Evolutionary conservation across 2,329 filamentous ascomycete genomes (phyloP), one percentile per base, ranked within the genome.

Genomic region (Blastomyces gilchristii): DNA sequence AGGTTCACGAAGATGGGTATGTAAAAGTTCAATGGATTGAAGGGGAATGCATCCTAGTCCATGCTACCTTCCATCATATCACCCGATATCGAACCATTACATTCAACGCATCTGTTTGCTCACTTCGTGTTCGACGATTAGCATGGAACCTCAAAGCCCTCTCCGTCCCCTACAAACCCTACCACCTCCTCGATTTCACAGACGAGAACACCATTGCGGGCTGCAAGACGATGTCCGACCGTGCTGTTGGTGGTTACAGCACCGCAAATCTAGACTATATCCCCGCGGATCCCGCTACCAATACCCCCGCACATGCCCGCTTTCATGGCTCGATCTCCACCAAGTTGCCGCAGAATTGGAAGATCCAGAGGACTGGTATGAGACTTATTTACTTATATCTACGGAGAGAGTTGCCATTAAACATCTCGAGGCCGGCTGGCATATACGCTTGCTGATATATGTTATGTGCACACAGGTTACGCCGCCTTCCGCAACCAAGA

Each of bases 311-410:
- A 39, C 89, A 96, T 76, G 86, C 87, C 22, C 84, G 88, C 65
- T 99, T 97, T 78, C 86, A 92, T 77, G 94, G 94, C 67, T 85
- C 75, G 63, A 97, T 99, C 72, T 96, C 91, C 1, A 95, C 88
- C 14, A 85, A 90, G 63, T 83, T 99, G 0, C 94, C 94, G 0
- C 77, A 80, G 12, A 83, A 93, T 61, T 78, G 76, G 75, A 71
- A 74, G 12, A 71, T 78, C 1, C 74, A 78, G 62, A 70, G 76
- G 62, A 78, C 75, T 2, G 75, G 75, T 76, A 71, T 31, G 68
- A 65, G 47, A 16, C 25, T 22, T 49, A 11, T 45, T 60, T 18
- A 43, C 28, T 16, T 43, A 43, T 22, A 25, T 22, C 25, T 25
- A 60, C 16, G 34, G 34, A 12, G 25, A 16, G 25, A n/a, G 34